Evolutionary conservation across 2,329 filamentous ascomycete species (phyloP).

Genomic region (Alternaria infectoria): DNA sequence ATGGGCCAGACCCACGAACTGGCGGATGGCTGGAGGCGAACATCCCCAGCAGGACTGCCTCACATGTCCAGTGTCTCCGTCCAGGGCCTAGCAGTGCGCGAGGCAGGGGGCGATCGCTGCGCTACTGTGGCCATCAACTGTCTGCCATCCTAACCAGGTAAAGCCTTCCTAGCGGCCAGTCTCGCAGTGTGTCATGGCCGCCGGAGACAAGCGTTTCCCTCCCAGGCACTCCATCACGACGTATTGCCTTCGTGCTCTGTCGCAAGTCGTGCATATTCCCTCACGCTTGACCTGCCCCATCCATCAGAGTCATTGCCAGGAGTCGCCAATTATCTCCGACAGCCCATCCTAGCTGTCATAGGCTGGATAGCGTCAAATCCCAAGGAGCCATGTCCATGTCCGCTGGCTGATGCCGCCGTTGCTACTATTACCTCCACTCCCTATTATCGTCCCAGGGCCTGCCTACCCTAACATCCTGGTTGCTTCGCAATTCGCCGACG

Average conservation of each 20-base stretch:
- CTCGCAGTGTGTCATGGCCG: conserved; percentile 37
- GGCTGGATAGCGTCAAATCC: conserved; percentile 31
- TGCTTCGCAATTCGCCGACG: conserved; percentile 35
- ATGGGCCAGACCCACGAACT: conserved; percentile 43
- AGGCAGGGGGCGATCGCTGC: conserved; percentile 40
- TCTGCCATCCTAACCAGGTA: conserved; percentile 33
- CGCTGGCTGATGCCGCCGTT: conserved; percentile 38
- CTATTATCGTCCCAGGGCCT: conserved; percentile 35
- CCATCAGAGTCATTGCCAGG: conserved; percentile 17
- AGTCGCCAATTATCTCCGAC: conserved; percentile 31
- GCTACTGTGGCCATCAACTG: conserved; percentile 36
- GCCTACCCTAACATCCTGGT: conserved; percentile 30
- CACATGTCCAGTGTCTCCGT: conserved; percentile 20
- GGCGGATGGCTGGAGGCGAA: conserved; percentile 36
- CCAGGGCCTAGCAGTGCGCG: conserved; percentile 26
- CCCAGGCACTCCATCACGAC: conserved; percentile 28
- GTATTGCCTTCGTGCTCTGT: conserved; percentile 25
- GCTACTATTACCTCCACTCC: conserved; percentile 28
- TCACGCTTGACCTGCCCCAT: conserved; percentile 35
- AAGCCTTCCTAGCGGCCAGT: conserved; percentile 27
- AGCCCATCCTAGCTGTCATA: conserved; percentile 18
- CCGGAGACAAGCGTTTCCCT: conserved; percentile 32
- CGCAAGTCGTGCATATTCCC: conserved; percentile 33
- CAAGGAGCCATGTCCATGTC: conserved; percentile 34
- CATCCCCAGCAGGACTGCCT: conserved; percentile 40